These are phyloP conservation scores for Aeminium ludgeri DNA, from an alignment of 495 filamentous ascomycete genomes.

Conservation along the genomic window DNA sequence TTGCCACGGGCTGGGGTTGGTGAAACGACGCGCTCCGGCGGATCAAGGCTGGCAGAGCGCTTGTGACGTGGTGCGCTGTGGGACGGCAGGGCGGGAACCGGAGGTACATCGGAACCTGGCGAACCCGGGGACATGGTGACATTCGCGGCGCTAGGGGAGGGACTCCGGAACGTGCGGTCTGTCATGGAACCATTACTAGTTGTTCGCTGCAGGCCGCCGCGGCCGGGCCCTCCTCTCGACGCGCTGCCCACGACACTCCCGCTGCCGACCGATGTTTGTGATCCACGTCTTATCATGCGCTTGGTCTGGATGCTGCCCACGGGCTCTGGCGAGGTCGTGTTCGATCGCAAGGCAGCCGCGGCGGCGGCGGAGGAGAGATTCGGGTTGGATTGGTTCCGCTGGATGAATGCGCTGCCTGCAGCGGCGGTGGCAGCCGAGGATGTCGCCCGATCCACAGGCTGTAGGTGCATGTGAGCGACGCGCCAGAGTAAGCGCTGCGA, in stretches of 20 bases:
- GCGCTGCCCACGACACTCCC: slow-evolving; percentile 13
- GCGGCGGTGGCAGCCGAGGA: slow-evolving; percentile 51
- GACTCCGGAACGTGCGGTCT: slow-evolving; percentile 63
- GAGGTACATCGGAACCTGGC: slow-evolving; percentile 38
- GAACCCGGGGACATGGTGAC: slow-evolving; percentile 21
- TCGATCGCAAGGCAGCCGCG: slow-evolving; percentile 61
- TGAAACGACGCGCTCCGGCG: slow-evolving; percentile 32
- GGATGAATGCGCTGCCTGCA: slow-evolving; percentile 55
- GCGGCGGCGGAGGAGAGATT: slow-evolving; percentile 71
- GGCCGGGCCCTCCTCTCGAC: slow-evolving; percentile 25
- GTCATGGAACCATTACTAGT: slow-evolving; percentile 69
- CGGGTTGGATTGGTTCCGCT: slow-evolving; percentile 42
- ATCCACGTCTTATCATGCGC: slow-evolving; percentile 56
- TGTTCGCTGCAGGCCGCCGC: slow-evolving; percentile 38
- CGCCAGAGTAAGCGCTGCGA: background rate
- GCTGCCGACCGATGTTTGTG: slow-evolving; percentile 48
- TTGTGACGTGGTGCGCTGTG: slow-evolving; percentile 29
- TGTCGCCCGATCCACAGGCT: slow-evolving; percentile 18
- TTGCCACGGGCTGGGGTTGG: slow-evolving; percentile 25
- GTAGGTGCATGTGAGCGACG: background rate
- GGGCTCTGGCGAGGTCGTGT: slow-evolving; percentile 54
- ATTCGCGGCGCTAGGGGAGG: slow-evolving; percentile 41
- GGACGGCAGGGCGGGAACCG: slow-evolving; percentile 55
- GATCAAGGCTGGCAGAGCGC: slow-evolving; percentile 39
- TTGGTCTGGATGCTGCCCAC: slow-evolving; percentile 76